These are phyloP conservation scores for Rhynchospora tenuis DNA, from an alignment of 176 grass and related monocot species.

Conservation along the genomic window DNA sequence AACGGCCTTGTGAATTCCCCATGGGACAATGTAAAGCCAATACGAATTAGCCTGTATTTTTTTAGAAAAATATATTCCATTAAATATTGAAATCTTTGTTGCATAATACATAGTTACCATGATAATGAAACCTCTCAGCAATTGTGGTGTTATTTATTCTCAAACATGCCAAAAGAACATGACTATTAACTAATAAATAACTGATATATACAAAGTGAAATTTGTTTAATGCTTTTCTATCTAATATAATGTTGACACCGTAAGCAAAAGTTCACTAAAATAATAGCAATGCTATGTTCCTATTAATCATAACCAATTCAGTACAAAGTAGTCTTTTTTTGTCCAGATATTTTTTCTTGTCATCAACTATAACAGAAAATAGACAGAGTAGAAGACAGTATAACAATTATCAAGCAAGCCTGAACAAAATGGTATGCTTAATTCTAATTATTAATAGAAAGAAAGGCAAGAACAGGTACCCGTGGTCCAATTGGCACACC, in stretches of 20 bases:
- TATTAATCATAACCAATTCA: background rate
- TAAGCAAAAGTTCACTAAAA: too few relatives aligned
- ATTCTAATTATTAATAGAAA: background rate
- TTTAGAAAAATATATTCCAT: background rate
- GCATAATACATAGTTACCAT: background rate
- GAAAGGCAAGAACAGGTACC: constrained; percentile 23
- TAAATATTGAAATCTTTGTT: background rate
- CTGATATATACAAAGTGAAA: background rate
- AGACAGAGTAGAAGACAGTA: background rate
- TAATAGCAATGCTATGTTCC: background rate
- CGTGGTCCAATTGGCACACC: constrained; percentile 53
- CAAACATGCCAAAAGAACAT: background rate
- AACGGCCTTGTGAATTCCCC: constrained; percentile 87
- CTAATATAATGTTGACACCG: too few relatives aligned
- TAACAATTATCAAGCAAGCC: background rate
- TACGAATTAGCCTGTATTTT: constrained; percentile 62
- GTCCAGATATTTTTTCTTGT: background rate
- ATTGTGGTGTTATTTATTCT: background rate
- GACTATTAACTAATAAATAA: background rate
- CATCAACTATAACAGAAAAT: background rate
- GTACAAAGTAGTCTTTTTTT: background rate
- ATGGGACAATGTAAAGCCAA: constrained; percentile 92
- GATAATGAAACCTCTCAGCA: background rate
- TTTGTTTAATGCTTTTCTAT: too few relatives aligned
- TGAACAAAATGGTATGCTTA: background rate